These are phyloP conservation scores for Rhododendron kiyosumense DNA, from an alignment of 148 eudicot species.

Conservation along the genomic window DNA sequence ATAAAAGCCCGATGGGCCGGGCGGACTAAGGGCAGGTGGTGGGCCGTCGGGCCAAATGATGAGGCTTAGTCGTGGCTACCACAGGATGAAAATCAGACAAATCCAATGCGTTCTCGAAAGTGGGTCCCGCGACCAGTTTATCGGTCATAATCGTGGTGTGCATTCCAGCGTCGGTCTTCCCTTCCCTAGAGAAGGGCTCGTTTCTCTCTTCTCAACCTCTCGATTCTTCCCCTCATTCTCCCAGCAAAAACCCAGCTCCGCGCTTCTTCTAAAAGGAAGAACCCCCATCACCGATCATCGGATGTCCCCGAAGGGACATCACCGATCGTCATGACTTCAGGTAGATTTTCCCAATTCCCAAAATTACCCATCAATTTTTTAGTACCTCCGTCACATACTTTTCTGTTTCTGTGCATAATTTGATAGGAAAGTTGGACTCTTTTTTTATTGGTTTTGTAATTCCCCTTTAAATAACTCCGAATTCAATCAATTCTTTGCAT, in stretches of 20 bases:
- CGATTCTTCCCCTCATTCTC: constrained; percentile 8
- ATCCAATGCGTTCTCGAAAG: too few species aligned
- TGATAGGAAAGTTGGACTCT: not conserved
- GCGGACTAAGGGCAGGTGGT: too few species aligned
- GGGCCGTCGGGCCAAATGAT: too few species aligned
- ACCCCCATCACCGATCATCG: not conserved
- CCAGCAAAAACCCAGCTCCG: not conserved
- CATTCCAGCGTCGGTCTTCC: not conserved
- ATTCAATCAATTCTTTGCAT: constrained; percentile 5
- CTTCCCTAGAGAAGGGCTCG: not conserved
- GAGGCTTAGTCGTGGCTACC: too few species aligned
- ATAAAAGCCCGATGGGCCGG: too few species aligned
- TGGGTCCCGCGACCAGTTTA: too few species aligned
- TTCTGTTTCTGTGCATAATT: not conserved
- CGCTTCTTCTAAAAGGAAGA: not conserved
- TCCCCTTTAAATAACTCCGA: not conserved
- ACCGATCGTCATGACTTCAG: constrained; percentile 15
- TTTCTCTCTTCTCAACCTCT: not conserved
- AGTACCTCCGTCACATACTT: not conserved
- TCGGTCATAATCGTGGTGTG: not conserved
- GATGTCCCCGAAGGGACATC: too few species aligned
- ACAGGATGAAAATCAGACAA: too few species aligned
- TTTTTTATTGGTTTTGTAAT: too few species aligned
- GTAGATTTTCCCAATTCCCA: not conserved
- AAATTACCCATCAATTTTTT: not conserved